Evolutionary conservation across 2,329 filamentous ascomycete genomes (phyloP).

Genomic region (Paracamarosporium sp.): DNA sequence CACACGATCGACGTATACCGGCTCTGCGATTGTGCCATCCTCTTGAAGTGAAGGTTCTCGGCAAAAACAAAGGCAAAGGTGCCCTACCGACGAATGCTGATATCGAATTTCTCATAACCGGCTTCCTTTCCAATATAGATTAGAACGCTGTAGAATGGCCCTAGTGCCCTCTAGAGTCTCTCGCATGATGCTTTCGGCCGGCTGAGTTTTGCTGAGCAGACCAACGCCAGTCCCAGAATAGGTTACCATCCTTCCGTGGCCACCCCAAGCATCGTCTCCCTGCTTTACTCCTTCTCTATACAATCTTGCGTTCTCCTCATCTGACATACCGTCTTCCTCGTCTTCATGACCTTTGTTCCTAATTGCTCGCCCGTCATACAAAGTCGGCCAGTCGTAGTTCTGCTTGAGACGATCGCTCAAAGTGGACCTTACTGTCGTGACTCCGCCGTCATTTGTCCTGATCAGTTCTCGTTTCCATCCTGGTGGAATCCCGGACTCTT

Average conservation of each 20-base stretch:
- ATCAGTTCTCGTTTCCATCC: conserved; percentile 56
- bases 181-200: background rate
- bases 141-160: background rate
- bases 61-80: too few species aligned
- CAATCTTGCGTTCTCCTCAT: conserved; percentile 50
- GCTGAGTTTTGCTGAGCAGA: conserved; percentile 33
- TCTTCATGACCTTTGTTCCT: conserved; percentile 60
- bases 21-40: too few species aligned
- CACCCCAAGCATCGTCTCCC: conserved; percentile 60
- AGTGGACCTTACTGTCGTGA: conserved; percentile 52
- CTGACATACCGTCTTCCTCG: conserved; percentile 44
- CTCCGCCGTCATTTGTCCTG: conserved; percentile 54
- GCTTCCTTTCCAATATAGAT: background rate
- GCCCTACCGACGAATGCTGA: too few species aligned
- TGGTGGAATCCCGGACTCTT: conserved; percentile 52
- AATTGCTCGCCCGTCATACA: conserved; percentile 62
- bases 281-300: conserved; percentile 56
- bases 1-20: too few species aligned
- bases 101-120: background rate
- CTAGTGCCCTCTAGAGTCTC: background rate
- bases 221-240: conserved; percentile 69
- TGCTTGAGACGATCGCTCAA: conserved; percentile 61
- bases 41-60: too few species aligned
- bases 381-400: conserved; percentile 62
- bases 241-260: conserved; percentile 60